These are phyloP conservation scores for Scutellaria barbata DNA, from an alignment of 257 asterid genomes.

Conservation along the genomic window DNA sequence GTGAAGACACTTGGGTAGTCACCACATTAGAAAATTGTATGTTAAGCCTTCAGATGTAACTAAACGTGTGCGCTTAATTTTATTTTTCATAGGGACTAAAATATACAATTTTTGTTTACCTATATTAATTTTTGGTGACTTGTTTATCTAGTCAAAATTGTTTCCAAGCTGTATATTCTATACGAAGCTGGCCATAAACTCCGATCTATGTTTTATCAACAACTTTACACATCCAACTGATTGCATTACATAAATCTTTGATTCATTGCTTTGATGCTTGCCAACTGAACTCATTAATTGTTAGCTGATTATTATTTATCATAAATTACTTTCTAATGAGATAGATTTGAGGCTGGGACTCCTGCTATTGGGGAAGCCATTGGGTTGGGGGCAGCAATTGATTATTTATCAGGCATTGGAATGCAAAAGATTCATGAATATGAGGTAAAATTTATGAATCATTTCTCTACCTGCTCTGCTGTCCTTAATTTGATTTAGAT, in stretches of 20 bases:
- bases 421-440: conserved; percentile 90
- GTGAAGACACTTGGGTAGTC: conserved; percentile 14
- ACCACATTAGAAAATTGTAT: not conserved
- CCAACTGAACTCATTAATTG: conserved; percentile 8
- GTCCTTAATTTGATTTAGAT: conserved; percentile 6
- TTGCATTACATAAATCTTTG: conserved; percentile 1
- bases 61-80: not conserved
- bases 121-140: conserved; percentile 22
- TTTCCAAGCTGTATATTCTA: conserved; percentile 1
- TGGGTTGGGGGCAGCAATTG: conserved; percentile 91
- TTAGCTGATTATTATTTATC: conserved; percentile 20
- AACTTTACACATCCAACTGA: not conserved
- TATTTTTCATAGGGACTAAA: not conserved
- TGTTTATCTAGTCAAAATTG: not conserved
- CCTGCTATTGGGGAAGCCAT: conserved; percentile 96
- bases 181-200: not conserved
- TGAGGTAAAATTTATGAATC: conserved; percentile 57
- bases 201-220: not conserved
- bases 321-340: conserved; percentile 25
- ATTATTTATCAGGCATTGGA: conserved; percentile 82
- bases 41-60: not conserved
- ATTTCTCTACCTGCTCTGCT: conserved; percentile 1
- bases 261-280: conserved; percentile 12
- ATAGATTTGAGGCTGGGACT: conserved; percentile 96
- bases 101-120: not conserved